A percentile compares a stretch with the other conserved stretches of the same genome.
Conservation (phyloP, 805 yeast species). For the Candida tibetensis region DNA sequence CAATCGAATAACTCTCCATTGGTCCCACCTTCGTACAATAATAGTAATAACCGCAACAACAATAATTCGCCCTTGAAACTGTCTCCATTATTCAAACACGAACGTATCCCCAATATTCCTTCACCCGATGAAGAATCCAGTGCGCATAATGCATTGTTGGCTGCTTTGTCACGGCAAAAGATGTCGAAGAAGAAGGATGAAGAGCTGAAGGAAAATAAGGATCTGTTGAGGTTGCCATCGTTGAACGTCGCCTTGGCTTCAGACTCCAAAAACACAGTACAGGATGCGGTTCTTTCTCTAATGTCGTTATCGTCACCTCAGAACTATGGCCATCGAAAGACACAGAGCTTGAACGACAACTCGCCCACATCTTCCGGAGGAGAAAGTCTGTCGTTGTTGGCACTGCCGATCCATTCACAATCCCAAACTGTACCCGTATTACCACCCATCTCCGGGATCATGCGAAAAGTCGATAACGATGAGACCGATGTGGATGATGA, state of each 20-base stretch:
- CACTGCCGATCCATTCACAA: slow-evolving; percentile 11
- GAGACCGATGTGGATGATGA: slow-evolving; percentile 15
- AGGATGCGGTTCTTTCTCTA: slow-evolving; percentile 54
- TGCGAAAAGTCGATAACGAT: slow-evolving; percentile 11
- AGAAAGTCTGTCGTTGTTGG: slow-evolving; percentile 5
- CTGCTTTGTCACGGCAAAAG: slow-evolving; percentile 36
- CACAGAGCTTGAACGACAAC: slow-evolving; percentile 9
- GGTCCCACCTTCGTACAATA: slow-evolving; percentile 1
- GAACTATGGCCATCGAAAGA: slow-evolving; percentile 18
- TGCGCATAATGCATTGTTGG: slow-evolving; percentile 45
- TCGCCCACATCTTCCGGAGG: slow-evolving; percentile 8
- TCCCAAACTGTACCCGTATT: slow-evolving; percentile 5
- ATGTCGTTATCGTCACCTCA: slow-evolving; percentile 57
- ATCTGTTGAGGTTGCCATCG: slow-evolving; percentile 22
- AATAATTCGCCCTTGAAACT: slow-evolving; percentile 10
- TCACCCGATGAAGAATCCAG: slow-evolving; percentile 41
- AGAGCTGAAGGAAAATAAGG: slow-evolving; percentile 1
- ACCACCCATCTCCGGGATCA: slow-evolving; percentile 11
- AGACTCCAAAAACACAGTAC: slow-evolving; percentile 30
- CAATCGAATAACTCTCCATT: neutral
- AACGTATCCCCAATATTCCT: slow-evolving; percentile 15
- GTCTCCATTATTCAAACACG: slow-evolving; percentile 10
- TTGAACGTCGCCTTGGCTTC: slow-evolving; percentile 22
- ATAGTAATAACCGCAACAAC: too few species aligned
- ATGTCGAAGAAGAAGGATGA: slow-evolving; percentile 8